Conservation (phyloP, 441 rosid genomes). For the Mallotus japonicus region DNA sequence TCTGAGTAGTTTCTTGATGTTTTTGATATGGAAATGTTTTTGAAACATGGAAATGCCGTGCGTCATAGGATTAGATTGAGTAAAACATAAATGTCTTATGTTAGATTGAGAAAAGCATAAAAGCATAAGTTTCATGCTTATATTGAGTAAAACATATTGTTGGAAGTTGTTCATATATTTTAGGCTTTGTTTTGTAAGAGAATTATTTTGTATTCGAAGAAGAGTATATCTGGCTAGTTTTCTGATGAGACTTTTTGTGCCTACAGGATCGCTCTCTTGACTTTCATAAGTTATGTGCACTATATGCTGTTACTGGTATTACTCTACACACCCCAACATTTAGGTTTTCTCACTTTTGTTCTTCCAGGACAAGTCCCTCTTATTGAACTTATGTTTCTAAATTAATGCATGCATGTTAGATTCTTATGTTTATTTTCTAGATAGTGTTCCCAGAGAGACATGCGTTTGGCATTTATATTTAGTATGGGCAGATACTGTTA, state of each 20-base stretch:
- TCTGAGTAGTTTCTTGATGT: too few species aligned
- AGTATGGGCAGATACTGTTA: neutral
- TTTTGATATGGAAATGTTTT: too few species aligned
- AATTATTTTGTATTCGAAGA: neutral
- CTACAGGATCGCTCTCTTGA: slow-evolving; percentile 97
- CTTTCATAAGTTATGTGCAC: slow-evolving; percentile 75
- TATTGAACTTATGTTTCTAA: neutral
- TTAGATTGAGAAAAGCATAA: neutral
- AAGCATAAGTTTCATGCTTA: too few species aligned
- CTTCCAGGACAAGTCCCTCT: neutral
- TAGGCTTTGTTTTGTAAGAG: neutral
- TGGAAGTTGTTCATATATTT: neutral
- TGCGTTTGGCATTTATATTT: neutral
- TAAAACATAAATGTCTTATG: too few species aligned
- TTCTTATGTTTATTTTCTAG: neutral
- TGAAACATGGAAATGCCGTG: too few species aligned
- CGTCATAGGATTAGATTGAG: too few species aligned
- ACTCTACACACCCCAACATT: slow-evolving; percentile 11
- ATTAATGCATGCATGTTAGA: neutral
- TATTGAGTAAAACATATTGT: neutral
- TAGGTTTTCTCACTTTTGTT: neutral
- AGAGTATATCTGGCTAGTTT: neutral
- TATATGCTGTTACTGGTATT: slow-evolving; percentile 96
- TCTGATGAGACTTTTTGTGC: slow-evolving; percentile 15
- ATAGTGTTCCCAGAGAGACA: neutral